Conservation (phyloP, 805 yeast genomes). For the Tetrapisispora nanseiensis region DNA sequence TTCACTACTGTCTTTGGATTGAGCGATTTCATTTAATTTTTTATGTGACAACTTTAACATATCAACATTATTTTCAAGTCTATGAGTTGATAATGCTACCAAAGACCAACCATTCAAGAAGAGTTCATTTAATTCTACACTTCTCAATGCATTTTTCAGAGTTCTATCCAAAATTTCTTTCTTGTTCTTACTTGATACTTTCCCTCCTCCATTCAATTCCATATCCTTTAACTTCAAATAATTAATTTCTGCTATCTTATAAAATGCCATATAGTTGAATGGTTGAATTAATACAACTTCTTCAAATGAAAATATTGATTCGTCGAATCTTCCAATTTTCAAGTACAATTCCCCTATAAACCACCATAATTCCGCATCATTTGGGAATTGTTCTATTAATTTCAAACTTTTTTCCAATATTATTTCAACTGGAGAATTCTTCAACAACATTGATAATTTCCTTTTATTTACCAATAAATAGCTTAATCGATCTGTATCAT, state of each 20-base stretch:
- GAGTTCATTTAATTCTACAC: constrained; percentile 67
- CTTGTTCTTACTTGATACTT: constrained; percentile 2
- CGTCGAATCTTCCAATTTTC: constrained; percentile 50
- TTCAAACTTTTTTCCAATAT: constrained; percentile 11
- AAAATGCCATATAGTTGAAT: constrained; percentile 29
- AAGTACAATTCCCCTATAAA: constrained; percentile 64
- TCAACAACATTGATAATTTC: constrained; percentile 17
- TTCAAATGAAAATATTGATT: constrained; percentile 55
- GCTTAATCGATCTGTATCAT: constrained; percentile 31
- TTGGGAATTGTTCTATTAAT: constrained; percentile 38
- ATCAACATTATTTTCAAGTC: constrained; percentile 20
- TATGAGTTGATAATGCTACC: constrained; percentile 33
- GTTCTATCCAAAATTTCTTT: constrained; percentile 13
- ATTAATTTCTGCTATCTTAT: constrained; percentile 18
- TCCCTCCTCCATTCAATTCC: constrained; percentile 3
- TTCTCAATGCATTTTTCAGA: constrained; percentile 47
- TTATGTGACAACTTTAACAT: constrained; percentile 31
- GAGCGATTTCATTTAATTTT: constrained; percentile 31
- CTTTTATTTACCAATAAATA: constrained; percentile 24
- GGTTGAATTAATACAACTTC: constrained; percentile 66
- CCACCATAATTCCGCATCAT: constrained; percentile 70
- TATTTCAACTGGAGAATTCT: constrained; percentile 10
- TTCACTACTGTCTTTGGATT: constrained; percentile 16
- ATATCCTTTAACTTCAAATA: constrained; percentile 16
- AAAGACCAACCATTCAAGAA: constrained; percentile 72